phyloP scores from a whole-genome alignment of 176 grass and related monocot species.

The Elymus sibiricus region DNA sequence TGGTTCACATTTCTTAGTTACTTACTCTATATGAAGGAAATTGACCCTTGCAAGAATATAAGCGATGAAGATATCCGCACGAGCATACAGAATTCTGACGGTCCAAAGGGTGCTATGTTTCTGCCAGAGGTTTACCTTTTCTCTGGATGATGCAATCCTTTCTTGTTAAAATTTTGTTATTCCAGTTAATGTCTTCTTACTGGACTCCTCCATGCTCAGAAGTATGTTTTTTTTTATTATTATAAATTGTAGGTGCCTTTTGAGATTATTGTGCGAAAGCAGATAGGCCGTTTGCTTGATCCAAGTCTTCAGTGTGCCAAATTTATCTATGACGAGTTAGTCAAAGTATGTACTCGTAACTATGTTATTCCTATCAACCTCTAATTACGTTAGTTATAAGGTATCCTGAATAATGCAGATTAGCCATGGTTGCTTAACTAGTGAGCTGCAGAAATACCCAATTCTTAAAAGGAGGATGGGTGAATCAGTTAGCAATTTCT shows the following conservation, averaged over 20 bases:
- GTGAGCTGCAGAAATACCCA: conserved; percentile 72
- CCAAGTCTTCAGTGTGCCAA: conserved; percentile 96
- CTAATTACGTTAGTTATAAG: conserved; percentile 25
- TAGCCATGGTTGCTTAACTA: conserved; percentile 84
- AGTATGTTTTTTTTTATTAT: conserved; percentile 10
- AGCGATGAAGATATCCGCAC: conserved; percentile 81
- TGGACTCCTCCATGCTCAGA: conserved; percentile 7
- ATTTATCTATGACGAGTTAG: conserved; percentile 96
- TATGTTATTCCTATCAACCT: conserved; percentile 12
- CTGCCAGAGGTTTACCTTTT: conserved; percentile 73
- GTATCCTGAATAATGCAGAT: conserved; percentile 56
- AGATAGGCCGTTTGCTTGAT: conserved; percentile 83
- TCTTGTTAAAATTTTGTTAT: conserved; percentile 11
- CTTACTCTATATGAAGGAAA: conserved; percentile 54
- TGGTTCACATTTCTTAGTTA: conserved; percentile 22
- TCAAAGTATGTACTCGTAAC: conserved; percentile 60
- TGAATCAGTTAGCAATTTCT: conserved; percentile 80
- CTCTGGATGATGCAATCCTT: not conserved
- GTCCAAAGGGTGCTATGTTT: conserved; percentile 88
- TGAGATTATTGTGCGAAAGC: conserved; percentile 91
- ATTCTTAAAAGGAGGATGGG: conserved; percentile 72
- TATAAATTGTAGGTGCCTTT: conserved; percentile 69
- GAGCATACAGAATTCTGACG: conserved; percentile 82
- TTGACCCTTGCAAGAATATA: conserved; percentile 87
- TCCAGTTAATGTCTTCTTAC: conserved; percentile 16